Base-by-base conservation (phyloP, 2,329 filamentous ascomycete genomes). In the Colletotrichum truncatum region DNA sequence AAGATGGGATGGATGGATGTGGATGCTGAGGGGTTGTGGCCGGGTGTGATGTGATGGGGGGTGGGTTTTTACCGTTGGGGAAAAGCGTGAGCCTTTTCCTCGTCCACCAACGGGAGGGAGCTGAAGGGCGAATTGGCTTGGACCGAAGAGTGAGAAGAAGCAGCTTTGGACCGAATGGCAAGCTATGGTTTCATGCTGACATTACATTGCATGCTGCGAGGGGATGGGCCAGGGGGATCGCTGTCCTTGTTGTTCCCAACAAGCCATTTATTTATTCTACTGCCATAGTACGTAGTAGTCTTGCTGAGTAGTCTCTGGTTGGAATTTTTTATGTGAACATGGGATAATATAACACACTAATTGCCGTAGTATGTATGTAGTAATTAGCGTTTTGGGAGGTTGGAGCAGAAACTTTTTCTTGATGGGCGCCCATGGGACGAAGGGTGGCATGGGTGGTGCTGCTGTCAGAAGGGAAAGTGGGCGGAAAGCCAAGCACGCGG, bases 151-250 rank as follows among this genome's bases (percentile, higher is more conserved):
- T 6, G 45, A 56, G 39, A n/a, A 6, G 16, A 30, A 28, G 36
- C 8, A 23, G 36, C 39, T 32, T 53, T 48, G 46, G 59, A 38
- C 46, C 61, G 46, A 54, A 64, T 48, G 18, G 61, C 39, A 26
- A 21, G 59, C 41, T 58, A 26, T 26, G 25, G 53, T 63, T 63
- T 58, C 59, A 57, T 43, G 59, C 59, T 63, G 41, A 57, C 59
- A 63, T 57, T 57, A 57, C 59, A 36, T 57, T 63, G 59, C 59
- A 63, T 63, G 52, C 41, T 51, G 59, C 52, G 52, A 30, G 38
- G 38, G 16, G 43, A 48, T 48, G 21, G n/a, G 23, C 18, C 30
- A 52, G 32, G 30, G 30, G 16, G 1, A 32, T 12, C 51, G 16
- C 16, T 26, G 51, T 18, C n/a, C 10, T 18, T 9, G 4, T 9